Conservation (phyloP, 176 grass and related monocot species). For the Areca catechu region DNA sequence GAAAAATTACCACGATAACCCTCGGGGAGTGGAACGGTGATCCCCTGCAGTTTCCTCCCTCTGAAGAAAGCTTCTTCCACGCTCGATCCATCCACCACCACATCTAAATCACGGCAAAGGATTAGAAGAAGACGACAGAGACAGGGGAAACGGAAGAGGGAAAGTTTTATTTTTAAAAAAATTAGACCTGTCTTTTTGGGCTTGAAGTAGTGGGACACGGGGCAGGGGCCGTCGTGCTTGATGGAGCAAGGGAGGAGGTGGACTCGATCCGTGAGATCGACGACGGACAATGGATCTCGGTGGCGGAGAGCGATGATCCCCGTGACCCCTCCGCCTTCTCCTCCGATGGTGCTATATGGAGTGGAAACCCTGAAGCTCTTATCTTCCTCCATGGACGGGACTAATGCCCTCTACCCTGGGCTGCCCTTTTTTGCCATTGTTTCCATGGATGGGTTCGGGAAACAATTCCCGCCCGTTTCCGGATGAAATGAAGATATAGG, state of each 20-base stretch:
- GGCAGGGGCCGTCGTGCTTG: conserved; percentile 42
- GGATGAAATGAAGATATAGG: no score
- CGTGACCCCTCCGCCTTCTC: conserved; percentile 5
- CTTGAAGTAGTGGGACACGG: conserved; percentile 82
- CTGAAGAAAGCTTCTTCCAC: conserved; percentile 88
- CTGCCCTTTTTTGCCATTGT: neutral
- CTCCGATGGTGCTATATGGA: conserved; percentile 13
- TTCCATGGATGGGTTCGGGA: no score
- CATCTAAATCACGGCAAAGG: conserved; percentile 16
- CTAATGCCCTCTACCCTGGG: no score
- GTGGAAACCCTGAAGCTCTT: conserved; percentile 2
- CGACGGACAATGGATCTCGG: neutral
- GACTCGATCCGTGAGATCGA: conserved; percentile 36
- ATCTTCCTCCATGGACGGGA: conserved; percentile 29
- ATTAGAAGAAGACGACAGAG: neutral
- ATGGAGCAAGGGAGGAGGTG: conserved; percentile 84
- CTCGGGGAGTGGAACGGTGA: conserved; percentile 54
- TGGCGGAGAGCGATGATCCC: conserved; percentile 40
- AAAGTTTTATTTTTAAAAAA: neutral
- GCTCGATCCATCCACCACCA: conserved; percentile 56
- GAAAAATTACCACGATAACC: conserved; percentile 53
- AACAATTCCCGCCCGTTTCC: no score
- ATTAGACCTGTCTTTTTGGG: conserved; percentile 73
- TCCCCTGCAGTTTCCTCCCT: conserved; percentile 81
- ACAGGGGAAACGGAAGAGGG: neutral